Evolutionary conservation across 2,329 filamentous ascomycete species (phyloP), one percentile per base, ranked within the genome.

Genomic region (Alternaria hordeiaustralica): DNA sequence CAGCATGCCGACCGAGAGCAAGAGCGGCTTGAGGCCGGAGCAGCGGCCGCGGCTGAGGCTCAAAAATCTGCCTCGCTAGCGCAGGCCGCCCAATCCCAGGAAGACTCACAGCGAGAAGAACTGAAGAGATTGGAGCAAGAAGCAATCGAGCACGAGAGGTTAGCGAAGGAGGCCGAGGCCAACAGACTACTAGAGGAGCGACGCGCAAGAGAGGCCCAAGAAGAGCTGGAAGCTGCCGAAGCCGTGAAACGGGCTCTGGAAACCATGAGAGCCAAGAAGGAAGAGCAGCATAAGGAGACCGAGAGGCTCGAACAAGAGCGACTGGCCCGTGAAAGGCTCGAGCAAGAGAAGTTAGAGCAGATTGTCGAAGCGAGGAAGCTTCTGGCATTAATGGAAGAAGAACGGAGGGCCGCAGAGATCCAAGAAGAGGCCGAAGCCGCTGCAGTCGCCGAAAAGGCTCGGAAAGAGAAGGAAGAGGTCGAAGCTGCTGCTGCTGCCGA

Each of bases 331-430:
- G 63, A 67, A 18, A 44, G 23, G 41, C n/a, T 50, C n/a, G 65
- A 69, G 28, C 45, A 57, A 21, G 55, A 63, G n/a, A 61, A 55
- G 20, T 21, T 65, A 10, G 61, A 67, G 43, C 60, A 62, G 46
- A 28, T 62, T 20, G 45, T 51, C 11, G 60, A 63, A 47, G 57
- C 60, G 18, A 63, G 51, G 56, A 60, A 59, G 44, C 56, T 63
- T 55, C 23, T 63, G 28, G 57, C 36, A 25, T 23, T 45, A 4
- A 63, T 63, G 61, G 61, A 63, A 23, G 51, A 60, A 55, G 61
- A 63, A 56, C 44, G 58, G 30, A 51, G 41, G 20, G 61, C 46
- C 3, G 53, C 12, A 23, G 61, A 63, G 28, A 30, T 41, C 13
- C 57, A 60, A 36, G 57, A 63, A 28, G 60, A 62, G 41, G 43